Evolutionary conservation across 192 early-diverging fungal species (phyloP), one percentile per base, ranked within the genome.

Genomic region (Coemansia pectinata): DNA sequence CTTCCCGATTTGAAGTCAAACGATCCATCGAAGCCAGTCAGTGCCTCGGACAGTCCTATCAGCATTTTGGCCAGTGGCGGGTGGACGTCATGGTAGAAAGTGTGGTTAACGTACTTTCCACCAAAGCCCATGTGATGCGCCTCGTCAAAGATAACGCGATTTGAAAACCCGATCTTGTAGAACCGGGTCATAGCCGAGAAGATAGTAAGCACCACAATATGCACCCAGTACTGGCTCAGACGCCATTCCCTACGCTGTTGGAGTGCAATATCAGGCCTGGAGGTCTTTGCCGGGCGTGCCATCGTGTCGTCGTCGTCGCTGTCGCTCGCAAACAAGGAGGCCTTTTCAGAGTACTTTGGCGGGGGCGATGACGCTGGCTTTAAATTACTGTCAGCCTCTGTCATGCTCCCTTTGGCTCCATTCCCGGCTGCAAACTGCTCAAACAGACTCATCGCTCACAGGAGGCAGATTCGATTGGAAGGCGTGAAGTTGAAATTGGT

Each of bases 11-110:
- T 88, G 71, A 98, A 99, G 6, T 82, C 83, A 68, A 96, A 98
- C 1, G 85, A 78, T 1, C 96, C 96, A 76, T 98, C 87, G 71
- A 92, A 98, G 0, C 94, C 92, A 8, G 88, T 92, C 25, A 99
- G 58, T 0, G 87, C 61, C 41, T 93, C 98, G 3, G 95, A 87
- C 17, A 98, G 76, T 1, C 91, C 96, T 21, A 96, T 88, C 25
- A 99, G 84, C 87, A 98, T 98, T 84, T 99, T 99, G 45, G 96
- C 96, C 63, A 98, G 79, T 5, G 98, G 96, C 33, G 98, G 98
- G 72, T 99, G 98, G 1, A 99, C 96, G 81, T 99, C 98, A 74
- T 95, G 95, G 71, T 98, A 99, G 68, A 98, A 99, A 45, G 93
- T 92, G 25, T 87, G 78, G 63, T 97, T 96, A 44, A 99, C 74